Evolutionary conservation across 768 basidiomycete genomes (phyloP).

Genomic region (Tremella fuciformis): DNA sequence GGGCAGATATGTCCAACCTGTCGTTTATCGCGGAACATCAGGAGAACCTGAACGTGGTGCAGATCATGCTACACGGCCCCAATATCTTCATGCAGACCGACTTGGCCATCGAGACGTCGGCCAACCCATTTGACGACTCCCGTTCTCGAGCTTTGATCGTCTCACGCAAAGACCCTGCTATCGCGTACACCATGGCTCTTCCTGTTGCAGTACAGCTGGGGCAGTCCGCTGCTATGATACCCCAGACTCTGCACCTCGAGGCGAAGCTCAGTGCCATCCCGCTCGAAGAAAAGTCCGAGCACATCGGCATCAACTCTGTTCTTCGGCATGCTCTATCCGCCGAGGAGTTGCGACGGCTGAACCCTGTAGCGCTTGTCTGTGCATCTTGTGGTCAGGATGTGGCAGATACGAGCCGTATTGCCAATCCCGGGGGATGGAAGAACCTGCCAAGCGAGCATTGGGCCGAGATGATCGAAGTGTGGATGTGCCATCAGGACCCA

Average conservation of each 20-base stretch:
- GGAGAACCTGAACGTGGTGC: constrained; percentile 74
- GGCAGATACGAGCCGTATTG: constrained; percentile 5
- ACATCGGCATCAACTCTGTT: constrained; percentile 20
- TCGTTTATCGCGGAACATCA: constrained; percentile 73
- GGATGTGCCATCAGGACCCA: constrained; percentile 97
- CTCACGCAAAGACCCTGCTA: constrained; percentile 16
- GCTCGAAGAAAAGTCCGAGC: constrained; percentile 10
- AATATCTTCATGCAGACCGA: constrained; percentile 21
- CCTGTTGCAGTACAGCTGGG: constrained; percentile 21
- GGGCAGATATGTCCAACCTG: constrained; percentile 49
- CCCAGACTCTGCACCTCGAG: constrained; percentile 27
- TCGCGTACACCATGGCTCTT: constrained; percentile 19
- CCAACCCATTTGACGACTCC: not conserved
- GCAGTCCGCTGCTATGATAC: constrained; percentile 22
- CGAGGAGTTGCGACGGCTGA: constrained; percentile 23
- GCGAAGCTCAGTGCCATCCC: constrained; percentile 32
- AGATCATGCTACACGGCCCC: constrained; percentile 63
- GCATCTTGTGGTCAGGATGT: constrained; percentile 34
- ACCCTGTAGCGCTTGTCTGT: constrained; percentile 32
- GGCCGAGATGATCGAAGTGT: constrained; percentile 94
- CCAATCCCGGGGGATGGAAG: constrained; percentile 58
- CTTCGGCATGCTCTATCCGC: constrained; percentile 36
- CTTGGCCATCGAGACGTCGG: constrained; percentile 12
- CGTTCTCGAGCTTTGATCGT: constrained; percentile 17
- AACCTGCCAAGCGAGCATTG: constrained; percentile 95